phyloP scores from a whole-genome alignment of 2,329 filamentous ascomycete genomes.

The Fusarium sp. region DNA sequence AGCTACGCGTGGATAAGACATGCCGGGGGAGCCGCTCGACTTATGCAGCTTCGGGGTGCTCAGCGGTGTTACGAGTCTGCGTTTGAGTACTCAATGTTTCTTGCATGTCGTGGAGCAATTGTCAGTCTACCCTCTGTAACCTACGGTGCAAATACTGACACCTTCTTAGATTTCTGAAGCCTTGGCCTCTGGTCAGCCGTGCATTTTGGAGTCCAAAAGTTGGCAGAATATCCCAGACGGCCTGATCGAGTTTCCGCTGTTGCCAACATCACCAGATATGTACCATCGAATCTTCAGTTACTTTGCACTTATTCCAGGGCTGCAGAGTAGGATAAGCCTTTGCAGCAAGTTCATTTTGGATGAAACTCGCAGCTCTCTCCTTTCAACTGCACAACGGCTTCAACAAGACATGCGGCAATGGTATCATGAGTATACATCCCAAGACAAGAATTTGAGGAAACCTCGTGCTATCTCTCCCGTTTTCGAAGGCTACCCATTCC shows the following conservation, averaged over 20 bases:
- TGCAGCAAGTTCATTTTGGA: rapidly evolving
- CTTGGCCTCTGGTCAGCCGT: rapidly evolving
- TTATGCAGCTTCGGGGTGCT: neutral
- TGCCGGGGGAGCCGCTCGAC: neutral
- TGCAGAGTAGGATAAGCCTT: rapidly evolving
- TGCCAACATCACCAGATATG: neutral
- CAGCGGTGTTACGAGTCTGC: neutral
- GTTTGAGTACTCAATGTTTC: neutral
- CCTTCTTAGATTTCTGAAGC: neutral
- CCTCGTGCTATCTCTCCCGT: rapidly evolving
- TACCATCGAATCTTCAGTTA: neutral
- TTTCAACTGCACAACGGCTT: neutral
- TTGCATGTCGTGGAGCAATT: neutral
- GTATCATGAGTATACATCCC: neutral
- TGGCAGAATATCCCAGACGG: neutral
- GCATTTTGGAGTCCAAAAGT: rapidly evolving
- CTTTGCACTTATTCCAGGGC: neutral
- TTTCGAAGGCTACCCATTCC: rapidly evolving
- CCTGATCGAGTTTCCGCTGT: neutral
- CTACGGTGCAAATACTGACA: rapidly evolving
- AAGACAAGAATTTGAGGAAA: rapidly evolving
- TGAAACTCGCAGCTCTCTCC: rapidly evolving
- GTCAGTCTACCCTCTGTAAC: rapidly evolving
- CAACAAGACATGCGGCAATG: rapidly evolving
- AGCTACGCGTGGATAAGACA: neutral